Evolutionary conservation across 805 yeast genomes (phyloP), one percentile per base, ranked within the genome.

Genomic region (Sugiyamaella chiloensis): DNA sequence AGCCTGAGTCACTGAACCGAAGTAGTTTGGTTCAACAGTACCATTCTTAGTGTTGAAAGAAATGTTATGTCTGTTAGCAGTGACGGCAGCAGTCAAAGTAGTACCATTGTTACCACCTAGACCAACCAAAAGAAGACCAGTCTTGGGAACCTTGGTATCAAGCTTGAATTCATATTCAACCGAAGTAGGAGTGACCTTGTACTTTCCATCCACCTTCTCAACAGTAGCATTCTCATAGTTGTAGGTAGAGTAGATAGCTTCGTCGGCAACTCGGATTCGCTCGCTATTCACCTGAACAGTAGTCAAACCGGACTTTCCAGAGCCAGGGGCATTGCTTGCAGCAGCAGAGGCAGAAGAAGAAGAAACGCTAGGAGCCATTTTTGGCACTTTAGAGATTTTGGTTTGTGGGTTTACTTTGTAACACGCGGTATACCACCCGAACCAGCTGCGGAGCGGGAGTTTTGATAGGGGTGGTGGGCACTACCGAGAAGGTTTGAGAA

Each of bases 91-190:
- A 46, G 89, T 79, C 55, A 91, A 75, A 11, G 98, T 90, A 50
- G 96, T 78, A 68, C 97, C 98, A 64, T 90, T 90, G 75, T 90
- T 90, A 69, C 98, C 98, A 59, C 97, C 97, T 56, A 90, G 75
- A 58, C 98, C 98, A 29, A 90, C 97, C 53, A 91, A 75, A 80
- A 90, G 69, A 54, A 90, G 73, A 59, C 98, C 98, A 42, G 88
- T 77, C 68, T 84, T 88, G 59, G 96, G 96, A 37, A 83, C 80
- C 48, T 74, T 76, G 64, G 87, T 75, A 59, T 88, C 95, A 44
- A 87, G 83, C 68, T 87, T 87, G 76, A 90, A 91, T 63, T 88
- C 83, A 63, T 87, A 87, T 56, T 87, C 84, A 54, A 76, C 76
- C 48, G 76, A 63, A 46, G 83, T 77, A 19, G 95, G 95, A 17